Base-by-base conservation (phyloP, 2,329 filamentous ascomycete genomes). In the Mollisia scopiformis region DNA sequence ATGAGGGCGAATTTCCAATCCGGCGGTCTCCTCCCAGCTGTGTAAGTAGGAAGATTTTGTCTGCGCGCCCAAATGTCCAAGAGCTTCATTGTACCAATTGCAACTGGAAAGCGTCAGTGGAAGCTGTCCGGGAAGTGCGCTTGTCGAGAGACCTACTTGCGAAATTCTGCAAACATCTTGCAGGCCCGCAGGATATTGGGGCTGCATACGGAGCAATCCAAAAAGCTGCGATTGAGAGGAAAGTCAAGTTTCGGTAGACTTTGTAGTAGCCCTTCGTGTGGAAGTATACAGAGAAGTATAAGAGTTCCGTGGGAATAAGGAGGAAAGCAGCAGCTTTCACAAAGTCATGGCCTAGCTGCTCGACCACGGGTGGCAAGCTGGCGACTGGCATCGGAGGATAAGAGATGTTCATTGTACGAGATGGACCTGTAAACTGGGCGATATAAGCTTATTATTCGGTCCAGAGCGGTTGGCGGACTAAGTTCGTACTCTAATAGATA, bases 21-120 rank as follows among this genome's bases (percentile, higher is more conserved):
- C 11, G 70, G 61, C n/a, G 70, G 75, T 14, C 35, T 57, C 10
- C 64, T 64, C 8, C 66, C 61, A 28, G 68, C 68, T 14, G 69
- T 69, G 62, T 77, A 77, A 54, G 57, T 64, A 11, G 75, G 76
- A 11, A 75, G 66, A 11, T 66, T 62, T 54, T 75, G 63, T 19
- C 71, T 71, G 19, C 76, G 71, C 11, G 69, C 72, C 65, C 74
- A 77, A n/a, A 78, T 64, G 57, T 79, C 77, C 13, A 78, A 70
- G 13, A 73, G 58, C 63, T 78, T 79, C 75, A 79, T 76, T 54
- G 70, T 72, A 1, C 72, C 75, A 58, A 75, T 73, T 21, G 72
- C 73, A 66, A 75, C 76, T 67, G 11, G 11, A 49, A 37, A 30
- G 25, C n/a, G 51, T 69, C 47, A 71, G 64, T 43, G 62, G 35